Conservation (phyloP, 2,329 filamentous ascomycete species). For the Juglanconis oblonga region DNA sequence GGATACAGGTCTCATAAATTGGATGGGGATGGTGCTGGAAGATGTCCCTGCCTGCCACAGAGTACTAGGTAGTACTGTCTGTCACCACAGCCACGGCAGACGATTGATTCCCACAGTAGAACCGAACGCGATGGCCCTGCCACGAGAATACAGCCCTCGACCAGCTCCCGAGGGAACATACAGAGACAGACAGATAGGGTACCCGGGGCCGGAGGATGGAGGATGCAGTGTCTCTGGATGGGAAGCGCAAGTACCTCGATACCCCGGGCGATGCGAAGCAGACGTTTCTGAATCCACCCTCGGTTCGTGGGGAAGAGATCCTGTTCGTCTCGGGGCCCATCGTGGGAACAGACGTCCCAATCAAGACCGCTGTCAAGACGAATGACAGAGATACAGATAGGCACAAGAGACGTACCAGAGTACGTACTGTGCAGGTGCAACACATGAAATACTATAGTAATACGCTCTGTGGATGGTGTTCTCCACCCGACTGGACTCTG, state of each 20-base stretch:
- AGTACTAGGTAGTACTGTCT: background rate
- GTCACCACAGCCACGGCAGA: background rate
- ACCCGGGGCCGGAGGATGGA: background rate
- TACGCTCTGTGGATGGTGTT: slow-evolving; percentile 3
- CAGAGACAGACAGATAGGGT: background rate
- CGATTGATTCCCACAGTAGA: background rate
- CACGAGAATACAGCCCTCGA: background rate
- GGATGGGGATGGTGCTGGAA: background rate
- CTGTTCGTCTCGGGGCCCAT: slow-evolving; percentile 1
- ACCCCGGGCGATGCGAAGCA: background rate
- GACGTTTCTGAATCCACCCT: slow-evolving; percentile 3
- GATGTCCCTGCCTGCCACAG: background rate
- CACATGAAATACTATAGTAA: background rate
- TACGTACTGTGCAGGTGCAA: background rate
- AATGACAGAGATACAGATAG: background rate
- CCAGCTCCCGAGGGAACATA: background rate
- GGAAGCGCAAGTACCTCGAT: background rate
- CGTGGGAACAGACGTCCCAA: slow-evolving; percentile 9
- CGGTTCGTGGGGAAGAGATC: slow-evolving; percentile 6
- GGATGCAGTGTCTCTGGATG: background rate
- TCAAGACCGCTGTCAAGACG: background rate
- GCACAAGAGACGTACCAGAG: background rate
- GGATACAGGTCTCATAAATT: background rate
- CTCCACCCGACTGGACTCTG: slow-evolving; percentile 13
- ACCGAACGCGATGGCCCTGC: no score